phyloP scores from a whole-genome alignment of 805 yeast genomes.

The Lipomyces orientalis region DNA sequence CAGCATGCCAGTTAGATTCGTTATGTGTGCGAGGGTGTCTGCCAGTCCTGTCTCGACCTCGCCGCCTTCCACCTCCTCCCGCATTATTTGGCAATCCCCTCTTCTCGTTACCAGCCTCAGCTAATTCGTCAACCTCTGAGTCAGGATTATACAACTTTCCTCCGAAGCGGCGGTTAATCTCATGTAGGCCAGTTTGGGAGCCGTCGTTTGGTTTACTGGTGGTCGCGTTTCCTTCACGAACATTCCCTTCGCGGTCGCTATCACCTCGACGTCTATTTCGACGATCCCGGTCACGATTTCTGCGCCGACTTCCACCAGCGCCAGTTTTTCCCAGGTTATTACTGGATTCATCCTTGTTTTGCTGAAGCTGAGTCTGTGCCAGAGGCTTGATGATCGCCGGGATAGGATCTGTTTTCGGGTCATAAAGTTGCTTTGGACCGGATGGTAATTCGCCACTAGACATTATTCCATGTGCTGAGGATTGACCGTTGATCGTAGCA shows the following conservation, averaged over 20 bases:
- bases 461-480: constrained; percentile 3
- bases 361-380: neutral
- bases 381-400: constrained; percentile 20
- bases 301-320: constrained; percentile 9
- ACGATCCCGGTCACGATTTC: constrained; percentile 16
- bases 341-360: neutral
- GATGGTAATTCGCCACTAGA: constrained; percentile 12
- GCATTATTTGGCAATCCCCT: neutral
- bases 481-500: neutral
- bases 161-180: constrained; percentile 6
- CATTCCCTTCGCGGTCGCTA: constrained; percentile 1
- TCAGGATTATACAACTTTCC: constrained; percentile 24
- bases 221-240: neutral
- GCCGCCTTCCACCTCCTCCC: neutral
- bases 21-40: neutral
- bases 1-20: neutral
- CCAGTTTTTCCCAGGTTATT: neutral
- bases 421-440: constrained; percentile 27
- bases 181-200: neutral
- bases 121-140: constrained; percentile 5
- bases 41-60: neutral
- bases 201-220: neutral
- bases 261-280: constrained; percentile 17
- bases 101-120: neutral
- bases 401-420: constrained; percentile 31